These are phyloP conservation scores for Starmera amethionina DNA, from an alignment of 805 yeast species.

Conservation along the genomic window DNA sequence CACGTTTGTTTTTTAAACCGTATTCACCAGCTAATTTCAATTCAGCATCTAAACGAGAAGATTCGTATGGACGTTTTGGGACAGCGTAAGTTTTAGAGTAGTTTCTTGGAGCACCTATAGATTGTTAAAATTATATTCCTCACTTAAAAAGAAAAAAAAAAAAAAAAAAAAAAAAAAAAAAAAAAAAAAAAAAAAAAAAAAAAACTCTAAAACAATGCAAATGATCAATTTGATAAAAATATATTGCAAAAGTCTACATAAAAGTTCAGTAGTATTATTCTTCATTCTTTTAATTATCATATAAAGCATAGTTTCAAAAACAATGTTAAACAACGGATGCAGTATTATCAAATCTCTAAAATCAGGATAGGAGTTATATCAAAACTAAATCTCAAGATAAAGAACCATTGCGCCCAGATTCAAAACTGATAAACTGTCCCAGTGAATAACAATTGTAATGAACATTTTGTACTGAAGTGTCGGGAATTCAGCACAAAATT, in stretches of 20 bases:
- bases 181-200: background rate
- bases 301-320: too few relatives aligned
- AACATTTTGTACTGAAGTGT: slow-evolving; percentile 61
- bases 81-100: slow-evolving; percentile 99
- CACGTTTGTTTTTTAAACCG: slow-evolving; percentile 99
- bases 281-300: too few relatives aligned
- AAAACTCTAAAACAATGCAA: too few relatives aligned
- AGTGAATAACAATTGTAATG: background rate
- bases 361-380: too few relatives aligned
- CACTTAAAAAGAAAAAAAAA: background rate
- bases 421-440: too few relatives aligned
- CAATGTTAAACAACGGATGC: too few relatives aligned
- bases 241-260: too few relatives aligned
- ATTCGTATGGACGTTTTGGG: slow-evolving; percentile 99
- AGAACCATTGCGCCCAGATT: too few relatives aligned
- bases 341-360: too few relatives aligned
- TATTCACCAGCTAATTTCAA: slow-evolving; percentile 98
- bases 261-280: too few relatives aligned
- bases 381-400: too few relatives aligned
- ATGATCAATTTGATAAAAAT: too few relatives aligned
- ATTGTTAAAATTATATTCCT: slow-evolving; percentile 10
- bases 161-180: background rate
- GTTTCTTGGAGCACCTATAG: slow-evolving; percentile 93
- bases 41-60: slow-evolving; percentile 99
- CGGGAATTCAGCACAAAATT: slow-evolving; percentile 67